Conservation (phyloP, 805 yeast genomes). For the Saccharomyces mikatae region DNA sequence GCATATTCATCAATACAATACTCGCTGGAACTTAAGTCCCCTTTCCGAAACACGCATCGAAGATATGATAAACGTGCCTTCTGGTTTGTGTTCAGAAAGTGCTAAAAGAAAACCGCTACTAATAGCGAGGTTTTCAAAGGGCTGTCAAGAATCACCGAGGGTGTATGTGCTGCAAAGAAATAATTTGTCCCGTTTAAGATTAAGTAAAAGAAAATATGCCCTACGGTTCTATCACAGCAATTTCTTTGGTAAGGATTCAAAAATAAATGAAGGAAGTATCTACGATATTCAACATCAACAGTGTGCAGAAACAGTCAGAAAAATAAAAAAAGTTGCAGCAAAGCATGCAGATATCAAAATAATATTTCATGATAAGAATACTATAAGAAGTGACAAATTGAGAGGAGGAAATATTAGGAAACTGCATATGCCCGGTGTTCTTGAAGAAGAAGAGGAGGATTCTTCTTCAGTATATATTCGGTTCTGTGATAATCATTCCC, state of each 20-base stretch:
- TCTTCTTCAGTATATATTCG: constrained; percentile 1
- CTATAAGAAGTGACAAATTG: constrained; percentile 14
- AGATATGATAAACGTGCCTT: constrained; percentile 21
- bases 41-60: constrained; percentile 16
- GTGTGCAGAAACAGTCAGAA: constrained; percentile 20
- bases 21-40: constrained; percentile 10
- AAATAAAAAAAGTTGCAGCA: constrained; percentile 16
- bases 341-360: constrained; percentile 26
- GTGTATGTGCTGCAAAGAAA: constrained; percentile 20
- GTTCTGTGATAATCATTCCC: constrained; percentile 1
- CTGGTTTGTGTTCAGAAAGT: constrained; percentile 10
- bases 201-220: constrained; percentile 23
- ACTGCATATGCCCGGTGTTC: neutral
- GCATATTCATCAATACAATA: constrained; percentile 2
- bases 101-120: constrained; percentile 22
- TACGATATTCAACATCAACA: neutral
- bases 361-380: constrained; percentile 23
- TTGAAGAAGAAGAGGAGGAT: neutral
- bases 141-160: constrained; percentile 23
- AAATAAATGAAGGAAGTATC: neutral
- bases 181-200: constrained; percentile 12
- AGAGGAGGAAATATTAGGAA: neutral
- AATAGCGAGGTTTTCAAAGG: constrained; percentile 24
- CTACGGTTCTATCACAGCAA: constrained; percentile 16
- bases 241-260: neutral